Percentiles rank a stretch among this genome's conserved stretches.
Evolutionary conservation across 192 early-diverging fungal genomes (phyloP).

Genomic region (Coemansia sp.): DNA sequence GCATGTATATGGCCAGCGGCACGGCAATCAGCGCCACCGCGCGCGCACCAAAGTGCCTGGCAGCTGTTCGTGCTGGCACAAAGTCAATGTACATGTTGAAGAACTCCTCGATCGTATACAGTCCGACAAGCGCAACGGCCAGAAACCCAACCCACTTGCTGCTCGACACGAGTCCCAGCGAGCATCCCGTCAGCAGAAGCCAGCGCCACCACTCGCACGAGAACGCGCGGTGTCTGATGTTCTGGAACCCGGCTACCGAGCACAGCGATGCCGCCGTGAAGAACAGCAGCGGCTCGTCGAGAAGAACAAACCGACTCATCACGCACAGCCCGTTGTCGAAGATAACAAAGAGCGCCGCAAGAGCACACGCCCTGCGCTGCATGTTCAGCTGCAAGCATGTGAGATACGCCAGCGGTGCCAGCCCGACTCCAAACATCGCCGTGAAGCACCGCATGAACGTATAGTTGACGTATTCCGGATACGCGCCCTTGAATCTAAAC

Average conservation of each 20-base stretch:
- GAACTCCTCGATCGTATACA: slow-evolving; percentile 88
- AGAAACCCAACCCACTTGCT: slow-evolving; percentile 97
- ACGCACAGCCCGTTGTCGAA: slow-evolving; percentile 62
- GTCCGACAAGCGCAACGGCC: slow-evolving; percentile 82
- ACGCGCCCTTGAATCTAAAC: slow-evolving; percentile 64
- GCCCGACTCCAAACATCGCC: slow-evolving; percentile 64
- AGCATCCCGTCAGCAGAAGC: slow-evolving; percentile 62
- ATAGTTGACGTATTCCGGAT: slow-evolving; percentile 65
- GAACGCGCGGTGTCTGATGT: slow-evolving; percentile 55
- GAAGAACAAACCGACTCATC: slow-evolving; percentile 68
- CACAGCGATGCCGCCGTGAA: slow-evolving; percentile 62
- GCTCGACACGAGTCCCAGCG: slow-evolving; percentile 62
- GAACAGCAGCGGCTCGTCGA: slow-evolving; percentile 71
- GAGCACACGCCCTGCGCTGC: slow-evolving; percentile 43
- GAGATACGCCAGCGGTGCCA: slow-evolving; percentile 66
- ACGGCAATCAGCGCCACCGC: slow-evolving; percentile 79
- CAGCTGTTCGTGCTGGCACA: slow-evolving; percentile 56
- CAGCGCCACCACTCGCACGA: slow-evolving; percentile 66
- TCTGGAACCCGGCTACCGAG: slow-evolving; percentile 60
- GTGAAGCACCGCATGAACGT: slow-evolving; percentile 64
- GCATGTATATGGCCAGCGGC: slow-evolving; percentile 77
- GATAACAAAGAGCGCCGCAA: slow-evolving; percentile 60
- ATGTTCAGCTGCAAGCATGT: slow-evolving; percentile 65
- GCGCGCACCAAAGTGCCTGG: slow-evolving; percentile 78
- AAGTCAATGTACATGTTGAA: slow-evolving; percentile 73